phyloP scores from a whole-genome alignment of 148 eudicot species.

The Cornus controversa region DNA sequence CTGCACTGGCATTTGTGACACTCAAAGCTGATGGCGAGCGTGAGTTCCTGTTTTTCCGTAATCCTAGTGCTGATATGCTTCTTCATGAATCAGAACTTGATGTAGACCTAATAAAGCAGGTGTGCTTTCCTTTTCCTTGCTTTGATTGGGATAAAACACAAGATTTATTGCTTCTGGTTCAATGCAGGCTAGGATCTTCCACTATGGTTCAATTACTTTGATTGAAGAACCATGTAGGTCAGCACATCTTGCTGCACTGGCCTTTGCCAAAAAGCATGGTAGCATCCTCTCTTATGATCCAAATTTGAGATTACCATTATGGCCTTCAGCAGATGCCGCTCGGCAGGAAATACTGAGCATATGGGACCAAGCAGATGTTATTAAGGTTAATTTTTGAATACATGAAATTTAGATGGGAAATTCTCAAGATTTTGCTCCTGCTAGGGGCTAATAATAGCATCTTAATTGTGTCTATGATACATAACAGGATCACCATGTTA shows the following conservation, averaged over 20 bases:
- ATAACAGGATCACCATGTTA: background rate
- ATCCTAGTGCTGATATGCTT: slow-evolving; percentile 91
- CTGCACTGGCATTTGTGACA: slow-evolving; percentile 75
- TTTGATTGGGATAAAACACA: background rate
- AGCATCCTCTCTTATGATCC: slow-evolving; percentile 82
- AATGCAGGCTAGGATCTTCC: slow-evolving; percentile 74
- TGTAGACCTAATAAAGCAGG: slow-evolving; percentile 66
- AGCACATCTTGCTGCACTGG: slow-evolving; percentile 79
- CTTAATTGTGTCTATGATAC: background rate
- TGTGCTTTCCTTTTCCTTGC: slow-evolving; percentile 19
- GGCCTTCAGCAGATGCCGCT: slow-evolving; percentile 90
- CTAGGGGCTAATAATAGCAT: background rate
- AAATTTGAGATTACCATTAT: slow-evolving; percentile 73
- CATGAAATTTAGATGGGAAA: background rate
- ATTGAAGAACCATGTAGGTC: slow-evolving; percentile 86
- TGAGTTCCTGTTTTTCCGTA: slow-evolving; percentile 74
- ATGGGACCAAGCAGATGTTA: slow-evolving; percentile 89
- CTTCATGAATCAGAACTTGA: slow-evolving; percentile 74
- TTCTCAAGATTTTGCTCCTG: background rate
- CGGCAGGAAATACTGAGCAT: slow-evolving; percentile 72
- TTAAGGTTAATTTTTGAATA: slow-evolving; percentile 47
- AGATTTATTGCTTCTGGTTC: background rate
- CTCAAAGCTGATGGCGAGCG: slow-evolving; percentile 80
- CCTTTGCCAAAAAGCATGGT: slow-evolving; percentile 63
- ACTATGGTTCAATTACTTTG: slow-evolving; percentile 87